Conservation (phyloP, 2,329 filamentous ascomycete genomes). For the Zopfia rhizophila region DNA sequence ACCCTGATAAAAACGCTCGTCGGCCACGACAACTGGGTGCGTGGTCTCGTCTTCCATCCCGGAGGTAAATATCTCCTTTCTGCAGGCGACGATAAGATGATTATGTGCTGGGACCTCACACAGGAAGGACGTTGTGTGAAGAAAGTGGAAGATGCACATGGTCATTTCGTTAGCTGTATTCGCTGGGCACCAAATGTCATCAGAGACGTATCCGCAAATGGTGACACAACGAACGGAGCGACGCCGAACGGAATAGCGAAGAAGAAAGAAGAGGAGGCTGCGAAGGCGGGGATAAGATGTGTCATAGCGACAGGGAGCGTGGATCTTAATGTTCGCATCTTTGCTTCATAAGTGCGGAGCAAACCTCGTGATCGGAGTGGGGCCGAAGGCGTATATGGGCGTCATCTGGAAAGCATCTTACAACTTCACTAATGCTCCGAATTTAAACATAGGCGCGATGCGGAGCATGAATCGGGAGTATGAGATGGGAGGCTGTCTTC, state of each 20-base stretch:
- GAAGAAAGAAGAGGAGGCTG: slow-evolving; percentile 64
- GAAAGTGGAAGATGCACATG: slow-evolving; percentile 78
- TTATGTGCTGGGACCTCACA: slow-evolving; percentile 91
- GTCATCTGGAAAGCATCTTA: no score
- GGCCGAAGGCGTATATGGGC: no score
- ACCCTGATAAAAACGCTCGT: slow-evolving; percentile 84
- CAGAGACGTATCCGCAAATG: slow-evolving; percentile 64
- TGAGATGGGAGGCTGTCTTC: no score
- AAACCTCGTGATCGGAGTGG: no score
- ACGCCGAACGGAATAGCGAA: slow-evolving; percentile 56
- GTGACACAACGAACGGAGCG: slow-evolving; percentile 54
- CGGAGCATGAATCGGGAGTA: no score
- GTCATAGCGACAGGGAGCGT: slow-evolving; percentile 90
- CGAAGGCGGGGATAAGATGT: slow-evolving; percentile 76
- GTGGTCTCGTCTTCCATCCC: slow-evolving; percentile 86
- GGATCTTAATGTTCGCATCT: slow-evolving; percentile 81
- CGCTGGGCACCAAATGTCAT: slow-evolving; percentile 84
- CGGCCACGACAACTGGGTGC: slow-evolving; percentile 96
- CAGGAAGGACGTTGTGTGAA: slow-evolving; percentile 94
- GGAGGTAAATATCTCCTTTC: slow-evolving; percentile 90
- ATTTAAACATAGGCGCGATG: no score
- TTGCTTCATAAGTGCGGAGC: slow-evolving; percentile 72
- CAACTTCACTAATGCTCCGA: no score
- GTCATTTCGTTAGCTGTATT: slow-evolving; percentile 86
- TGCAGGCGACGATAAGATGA: slow-evolving; percentile 87